Evolutionary conservation across 129 eudicot species (phyloP), one percentile per base, ranked within the genome.

Genomic region (Logfia minima): DNA sequence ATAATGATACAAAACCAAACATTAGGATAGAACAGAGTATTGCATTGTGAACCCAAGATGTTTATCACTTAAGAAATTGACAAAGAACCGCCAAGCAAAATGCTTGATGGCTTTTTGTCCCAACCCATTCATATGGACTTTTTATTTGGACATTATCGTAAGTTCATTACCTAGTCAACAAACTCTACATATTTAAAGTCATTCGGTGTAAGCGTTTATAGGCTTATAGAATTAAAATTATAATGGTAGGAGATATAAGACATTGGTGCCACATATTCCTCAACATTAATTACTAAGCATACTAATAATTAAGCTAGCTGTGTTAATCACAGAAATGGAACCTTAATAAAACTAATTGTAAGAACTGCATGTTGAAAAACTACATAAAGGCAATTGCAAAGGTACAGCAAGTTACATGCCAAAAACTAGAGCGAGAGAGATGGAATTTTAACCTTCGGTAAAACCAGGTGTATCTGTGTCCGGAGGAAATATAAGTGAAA

Each of bases 401-500:
- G 16, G 55, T 45, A 45, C 16, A 45, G 26, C 0, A 1, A 24
- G 26, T 24, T 24, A 24, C 26, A 24, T 24, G 26, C 26, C 26
- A 24, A 24, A 24, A 24, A 24, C 26, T 51, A 63, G 28, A 29
- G 24, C 14, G 17, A 60, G 21, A 32, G 35, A 21, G 10, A 60
- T 16, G 31, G 29, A 21, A 9, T 9, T 72, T 79, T 17, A 73
- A 93, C 98, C 98, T 93, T 87, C 92, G 0, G 58, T 87, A 0
- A 91, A 75, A 31, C 97, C 98, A 75, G 98, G 97, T n/a, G 98
- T 94, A 32, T 94, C 98, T 0, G 97, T 94, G 79, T 91, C 98
- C 10, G 98, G 96, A 48, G 98, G 98, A 41, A 91, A 94, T 72
- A 94, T 85, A 69, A 91, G 94, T 5, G 96, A 87, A 67, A 94